Evolutionary conservation across 352 stramenopile genomes (phyloP).

Genomic region (Phytophthora tubulina): DNA sequence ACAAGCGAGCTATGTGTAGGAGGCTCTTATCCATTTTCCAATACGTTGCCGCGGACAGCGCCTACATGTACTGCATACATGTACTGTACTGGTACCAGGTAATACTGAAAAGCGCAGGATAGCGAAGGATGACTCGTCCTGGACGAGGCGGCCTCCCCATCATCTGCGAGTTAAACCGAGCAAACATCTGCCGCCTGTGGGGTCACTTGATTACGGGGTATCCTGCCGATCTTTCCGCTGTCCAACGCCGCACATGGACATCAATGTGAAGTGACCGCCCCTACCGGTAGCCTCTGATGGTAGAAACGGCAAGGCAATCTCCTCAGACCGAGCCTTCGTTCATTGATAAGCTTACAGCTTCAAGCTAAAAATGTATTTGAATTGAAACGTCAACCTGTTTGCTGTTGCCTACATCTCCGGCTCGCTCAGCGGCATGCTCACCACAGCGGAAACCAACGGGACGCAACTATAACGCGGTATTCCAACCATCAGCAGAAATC

Average conservation of each 20-base stretch:
- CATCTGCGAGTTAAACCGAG: neutral
- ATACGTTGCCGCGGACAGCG: no score
- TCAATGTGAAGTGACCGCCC: neutral
- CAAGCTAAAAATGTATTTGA: conserved; percentile 2
- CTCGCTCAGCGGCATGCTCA: conserved; percentile 88
- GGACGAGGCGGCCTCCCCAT: neutral
- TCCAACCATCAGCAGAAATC: neutral
- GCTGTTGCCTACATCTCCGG: conserved; percentile 50
- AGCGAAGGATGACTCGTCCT: no score
- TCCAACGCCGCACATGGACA: conserved; percentile 23
- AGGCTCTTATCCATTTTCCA: no score
- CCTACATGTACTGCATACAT: neutral
- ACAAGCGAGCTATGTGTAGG: neutral
- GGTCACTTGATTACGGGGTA: conserved; percentile 23
- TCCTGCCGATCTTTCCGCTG: conserved; percentile 11
- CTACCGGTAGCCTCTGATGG: neutral
- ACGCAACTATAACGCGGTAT: conserved; percentile 58
- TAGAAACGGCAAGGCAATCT: neutral
- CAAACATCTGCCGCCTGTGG: conserved; percentile 21
- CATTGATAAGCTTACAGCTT: neutral
- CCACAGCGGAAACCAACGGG: conserved; percentile 79
- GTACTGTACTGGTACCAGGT: neutral
- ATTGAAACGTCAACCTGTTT: neutral
- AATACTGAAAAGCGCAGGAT: no score
- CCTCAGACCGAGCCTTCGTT: neutral